These are phyloP conservation scores for Microstegium vimineum DNA, from an alignment of 176 grass and related monocot species.

Conservation along the genomic window DNA sequence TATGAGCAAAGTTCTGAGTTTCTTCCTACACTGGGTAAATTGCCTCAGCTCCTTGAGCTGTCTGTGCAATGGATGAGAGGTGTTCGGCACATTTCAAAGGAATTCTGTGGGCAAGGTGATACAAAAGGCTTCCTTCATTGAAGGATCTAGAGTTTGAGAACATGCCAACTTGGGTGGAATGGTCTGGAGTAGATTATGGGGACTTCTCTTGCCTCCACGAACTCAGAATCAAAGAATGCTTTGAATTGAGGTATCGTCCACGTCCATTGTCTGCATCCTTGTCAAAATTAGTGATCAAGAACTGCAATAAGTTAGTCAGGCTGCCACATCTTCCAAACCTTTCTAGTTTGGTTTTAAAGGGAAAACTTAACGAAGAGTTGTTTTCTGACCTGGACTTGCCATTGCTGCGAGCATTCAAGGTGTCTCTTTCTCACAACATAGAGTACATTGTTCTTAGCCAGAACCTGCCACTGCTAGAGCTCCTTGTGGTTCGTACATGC, in stretches of 20 bases:
- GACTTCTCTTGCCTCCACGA: conserved; percentile 26
- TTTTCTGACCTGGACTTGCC: conserved; percentile 7
- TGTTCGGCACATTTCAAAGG: conserved; percentile 12
- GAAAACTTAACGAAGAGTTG: conserved; percentile 9
- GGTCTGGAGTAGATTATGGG: conserved; percentile 7
- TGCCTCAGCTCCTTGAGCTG: conserved; percentile 19
- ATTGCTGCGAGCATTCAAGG: not conserved
- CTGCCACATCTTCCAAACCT: conserved; percentile 19
- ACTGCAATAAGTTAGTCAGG: conserved; percentile 13
- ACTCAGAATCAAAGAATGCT: conserved; percentile 7
- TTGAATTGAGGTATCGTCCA: conserved; percentile 19
- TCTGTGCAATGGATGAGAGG: not conserved
- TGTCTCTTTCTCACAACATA: not conserved
- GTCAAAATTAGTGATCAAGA: conserved; percentile 35
- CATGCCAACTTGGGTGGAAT: conserved; percentile 29
- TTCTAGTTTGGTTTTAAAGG: conserved; percentile 14
- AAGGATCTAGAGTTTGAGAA: conserved; percentile 20
- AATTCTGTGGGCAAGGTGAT: conserved; percentile 19
- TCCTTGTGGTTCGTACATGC: not conserved
- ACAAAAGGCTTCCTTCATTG: conserved; percentile 27
- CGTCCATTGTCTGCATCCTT: not conserved
- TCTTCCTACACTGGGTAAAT: conserved; percentile 37
- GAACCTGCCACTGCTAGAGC: not conserved
- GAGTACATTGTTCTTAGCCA: not conserved
- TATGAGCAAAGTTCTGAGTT: not conserved